Evolutionary conservation across 352 stramenopile genomes (phyloP), one percentile per base, ranked within the genome.

Genomic region (Phytopythium montanum): DNA sequence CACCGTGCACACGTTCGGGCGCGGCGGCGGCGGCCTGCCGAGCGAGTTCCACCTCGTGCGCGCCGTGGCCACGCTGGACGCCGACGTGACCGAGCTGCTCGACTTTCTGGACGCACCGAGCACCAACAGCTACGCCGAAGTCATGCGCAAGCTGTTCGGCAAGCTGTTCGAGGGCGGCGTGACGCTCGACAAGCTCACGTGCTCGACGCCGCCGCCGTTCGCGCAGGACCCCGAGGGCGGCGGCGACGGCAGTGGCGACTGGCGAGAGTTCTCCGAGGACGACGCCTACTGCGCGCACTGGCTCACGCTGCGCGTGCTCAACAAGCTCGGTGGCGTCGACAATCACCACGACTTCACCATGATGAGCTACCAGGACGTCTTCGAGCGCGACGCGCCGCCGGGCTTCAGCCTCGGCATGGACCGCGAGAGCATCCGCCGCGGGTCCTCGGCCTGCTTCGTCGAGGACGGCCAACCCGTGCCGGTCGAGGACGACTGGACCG

Each of bases 281-380:
- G 81, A 91, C 64, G 73, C 73, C 34, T 91, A 88, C 64, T 72
- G 66, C 18, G 81, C 88, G 56, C 76, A 88, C 54, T 91, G 81
- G 81, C 59, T 91, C 38, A 69, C 79, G 34, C 71, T 91, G 39
- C 74, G 75, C 31, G 62, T 65, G 14, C 67, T 78, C 21, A 61
- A 68, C 10, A 75, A 68, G 34, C 59, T 77, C 29, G 65, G 64
- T 2, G 72, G 57, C 39, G 59, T 63, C 12, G 76, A 87, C 39
- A 79, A 70, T 56, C 55, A 64, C 41, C 69, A 72, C 52, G 81
- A 91, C 53, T 88, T 88, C 44, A 91, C 81, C 4, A 61, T 91
- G 2, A 79, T 85, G n/a, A 75, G 69, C 61, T 91, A 88, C 62
- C 81, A 91, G 57, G 81, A 91, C 62, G 69, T 62, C 7, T 91